Percentiles rank a stretch among this genome's conserved stretches.
Conservation (phyloP, 2,329 filamentous ascomycete genomes). For the Neoscytalidium dimidiatum region DNA sequence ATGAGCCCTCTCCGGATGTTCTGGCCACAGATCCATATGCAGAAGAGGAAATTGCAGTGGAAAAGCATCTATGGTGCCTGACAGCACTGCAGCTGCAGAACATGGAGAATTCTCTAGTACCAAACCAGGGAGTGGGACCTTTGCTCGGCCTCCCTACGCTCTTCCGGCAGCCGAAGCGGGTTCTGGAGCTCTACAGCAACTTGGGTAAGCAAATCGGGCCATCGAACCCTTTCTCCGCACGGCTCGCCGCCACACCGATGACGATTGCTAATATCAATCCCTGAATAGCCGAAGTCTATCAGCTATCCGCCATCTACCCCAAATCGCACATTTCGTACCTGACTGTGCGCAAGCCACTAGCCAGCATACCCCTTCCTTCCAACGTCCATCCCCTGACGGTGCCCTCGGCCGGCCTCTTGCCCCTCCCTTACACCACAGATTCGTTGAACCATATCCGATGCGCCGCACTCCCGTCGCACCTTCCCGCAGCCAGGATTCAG, state of each 20-base stretch:
- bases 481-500: constrained; percentile 60
- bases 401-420: constrained; percentile 43
- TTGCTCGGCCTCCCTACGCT: constrained; percentile 24
- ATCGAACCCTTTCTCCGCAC: not conserved
- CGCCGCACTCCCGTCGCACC: constrained; percentile 57
- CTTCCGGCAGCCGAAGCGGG: constrained; percentile 23
- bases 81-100: constrained; percentile 52
- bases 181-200: constrained; percentile 41
- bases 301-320: constrained; percentile 45
- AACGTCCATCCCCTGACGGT: constrained; percentile 35
- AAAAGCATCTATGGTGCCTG: constrained; percentile 64
- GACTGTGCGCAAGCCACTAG: constrained; percentile 33
- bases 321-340: constrained; percentile 39
- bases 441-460: constrained; percentile 41
- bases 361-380: constrained; percentile 32
- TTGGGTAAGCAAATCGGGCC: constrained; percentile 24
- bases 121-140: constrained; percentile 24
- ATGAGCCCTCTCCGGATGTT: constrained; percentile 38
- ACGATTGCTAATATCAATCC: constrained; percentile 29
- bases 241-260: constrained; percentile 25
- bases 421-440: constrained; percentile 49
- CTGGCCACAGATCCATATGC: constrained; percentile 39
- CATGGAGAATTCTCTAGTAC: constrained; percentile 28
- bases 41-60: constrained; percentile 54
- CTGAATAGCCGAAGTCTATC: constrained; percentile 43